A percentile compares a stretch with the other conserved stretches of the same genome.
phyloP scores from a whole-genome alignment of 1,139 yeast genomes.

The Scheffersomyces lignicola region DNA sequence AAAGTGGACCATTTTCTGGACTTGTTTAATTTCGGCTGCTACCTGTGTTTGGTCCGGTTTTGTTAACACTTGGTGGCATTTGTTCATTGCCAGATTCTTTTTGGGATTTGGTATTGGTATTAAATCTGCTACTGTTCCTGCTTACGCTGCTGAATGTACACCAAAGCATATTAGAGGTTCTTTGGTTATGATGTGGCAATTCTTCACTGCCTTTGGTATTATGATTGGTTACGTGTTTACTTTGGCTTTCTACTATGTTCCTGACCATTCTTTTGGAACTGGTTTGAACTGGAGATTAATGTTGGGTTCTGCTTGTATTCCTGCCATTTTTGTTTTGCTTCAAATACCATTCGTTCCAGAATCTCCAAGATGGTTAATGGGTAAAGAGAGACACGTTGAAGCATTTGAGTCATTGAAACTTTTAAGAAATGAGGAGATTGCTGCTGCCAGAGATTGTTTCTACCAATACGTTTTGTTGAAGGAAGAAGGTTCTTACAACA shows the following conservation, averaged over 20 bases:
- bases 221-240: constrained; percentile 76
- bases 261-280: constrained; percentile 38
- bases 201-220: constrained; percentile 85
- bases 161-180: constrained; percentile 80
- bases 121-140: constrained; percentile 79
- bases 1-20: constrained; percentile 69
- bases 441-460: constrained; percentile 76
- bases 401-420: constrained; percentile 53
- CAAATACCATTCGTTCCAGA: constrained; percentile 77
- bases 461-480: constrained; percentile 66
- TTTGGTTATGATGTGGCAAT: constrained; percentile 85
- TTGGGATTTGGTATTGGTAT: constrained; percentile 82
- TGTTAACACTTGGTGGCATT: constrained; percentile 71
- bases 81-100: constrained; percentile 69
- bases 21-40: constrained; percentile 63
- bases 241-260: constrained; percentile 52
- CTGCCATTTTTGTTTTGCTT: constrained; percentile 64
- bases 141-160: constrained; percentile 77
- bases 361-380: constrained; percentile 80
- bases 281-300: constrained; percentile 75
- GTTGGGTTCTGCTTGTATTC: constrained; percentile 76
- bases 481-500: constrained; percentile 60
- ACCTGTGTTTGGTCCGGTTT: constrained; percentile 81
- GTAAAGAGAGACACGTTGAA: constrained; percentile 57
- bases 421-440: constrained; percentile 52